phyloP scores from a whole-genome alignment of 208 protist species.

The Angomonas deanei region DNA sequence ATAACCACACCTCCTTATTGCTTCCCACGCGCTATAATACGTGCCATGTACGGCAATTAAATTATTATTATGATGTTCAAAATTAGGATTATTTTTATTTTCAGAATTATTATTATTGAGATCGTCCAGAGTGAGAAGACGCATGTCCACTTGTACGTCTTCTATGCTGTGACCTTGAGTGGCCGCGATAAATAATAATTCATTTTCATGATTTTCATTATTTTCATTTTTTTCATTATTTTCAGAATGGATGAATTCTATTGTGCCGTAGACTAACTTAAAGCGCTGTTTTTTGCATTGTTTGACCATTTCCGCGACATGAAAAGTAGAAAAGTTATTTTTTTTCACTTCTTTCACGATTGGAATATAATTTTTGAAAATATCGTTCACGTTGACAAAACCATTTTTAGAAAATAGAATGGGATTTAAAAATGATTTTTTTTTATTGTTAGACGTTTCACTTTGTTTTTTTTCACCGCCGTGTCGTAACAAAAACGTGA shows the following conservation, averaged over 20 bases:
- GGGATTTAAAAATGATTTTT: too few species aligned
- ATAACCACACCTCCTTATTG: constrained; percentile 65
- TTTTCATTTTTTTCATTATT: not conserved
- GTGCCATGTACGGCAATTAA: constrained; percentile 78
- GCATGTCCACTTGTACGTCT: constrained; percentile 50
- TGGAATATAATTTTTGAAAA: too few species aligned
- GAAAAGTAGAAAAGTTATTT: constrained; percentile 31
- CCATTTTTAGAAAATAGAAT: too few species aligned
- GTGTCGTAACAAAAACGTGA: too few species aligned
- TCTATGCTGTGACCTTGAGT: constrained; percentile 80
- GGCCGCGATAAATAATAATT: constrained; percentile 69
- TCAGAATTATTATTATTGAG: too few species aligned
- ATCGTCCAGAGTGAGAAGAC: constrained; percentile 32
- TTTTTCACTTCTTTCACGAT: not conserved
- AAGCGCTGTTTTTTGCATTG: constrained; percentile 79
- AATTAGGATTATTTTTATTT: too few species aligned
- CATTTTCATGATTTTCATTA: not conserved
- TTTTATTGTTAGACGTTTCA: too few species aligned
- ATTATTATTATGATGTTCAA: too few species aligned
- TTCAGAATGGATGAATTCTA: not conserved
- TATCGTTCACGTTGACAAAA: too few species aligned
- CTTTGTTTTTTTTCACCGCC: too few species aligned
- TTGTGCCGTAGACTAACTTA: constrained; percentile 32
- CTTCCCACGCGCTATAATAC: constrained; percentile 43
- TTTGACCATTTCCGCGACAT: constrained; percentile 43